Evolutionary conservation across 345 rosid genomes (phyloP), one percentile per base, ranked within the genome.

Genomic region (Rhizophora apiculata): DNA sequence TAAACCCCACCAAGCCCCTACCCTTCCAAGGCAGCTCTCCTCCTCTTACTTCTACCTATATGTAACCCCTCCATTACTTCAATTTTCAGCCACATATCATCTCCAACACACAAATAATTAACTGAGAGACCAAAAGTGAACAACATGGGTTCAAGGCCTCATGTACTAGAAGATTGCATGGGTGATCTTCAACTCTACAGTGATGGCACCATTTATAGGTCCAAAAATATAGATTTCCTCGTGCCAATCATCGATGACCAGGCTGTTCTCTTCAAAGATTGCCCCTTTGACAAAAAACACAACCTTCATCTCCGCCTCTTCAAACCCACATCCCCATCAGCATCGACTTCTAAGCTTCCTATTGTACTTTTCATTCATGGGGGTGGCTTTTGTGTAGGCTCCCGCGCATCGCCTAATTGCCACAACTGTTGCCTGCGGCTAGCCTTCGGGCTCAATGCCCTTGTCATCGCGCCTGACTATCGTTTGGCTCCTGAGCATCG

Each of bases 351-450:
- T 2, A 75, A 69, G 68, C 60, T 76, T 49, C 64, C 75, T 8
- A 11, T 76, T 22, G 8, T 76, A 1, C n/a, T 76, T 27, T 76
- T 48, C 71, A 22, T 93, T 71, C 98, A 89, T 60, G 98, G 98
- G 1, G 98, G 98, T 3, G 98, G 98, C 0, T 93, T 93, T 53
- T 93, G 96, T 61, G 75, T 90, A 2, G 96, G 98, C 43, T 87
- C 96, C 6, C 83, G 89, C 3, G 57, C 64, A 37, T 93, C 96
- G 96, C 96, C 96, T 22, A 86, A 74, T 78, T 82, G 71, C 34
- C 96, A 90, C 76, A 90, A 85, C 81, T 84, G 82, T 46, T 90
- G 98, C 74, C 55, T 84, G 3, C 83, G 85, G 39, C 82, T 93
- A 2, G 84, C 96, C 3, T 84, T 92, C 0, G 74, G 76, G 7